Evolutionary conservation across 306 rosid species (phyloP).

Genomic region (Gastrolobium bilobum): DNA sequence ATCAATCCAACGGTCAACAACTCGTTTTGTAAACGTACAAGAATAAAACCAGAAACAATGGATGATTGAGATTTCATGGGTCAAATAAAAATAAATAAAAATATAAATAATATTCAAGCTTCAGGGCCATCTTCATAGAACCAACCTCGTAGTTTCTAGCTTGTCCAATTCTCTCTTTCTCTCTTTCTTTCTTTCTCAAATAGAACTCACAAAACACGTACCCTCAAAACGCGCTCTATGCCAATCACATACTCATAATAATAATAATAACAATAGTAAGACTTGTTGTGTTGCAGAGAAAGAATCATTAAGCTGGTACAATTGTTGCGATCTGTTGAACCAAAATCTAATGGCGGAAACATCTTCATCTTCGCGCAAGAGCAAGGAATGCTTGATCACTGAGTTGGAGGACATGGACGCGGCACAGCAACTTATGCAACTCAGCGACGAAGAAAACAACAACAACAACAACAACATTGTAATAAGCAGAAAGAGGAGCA

Average conservation of each 20-base stretch:
- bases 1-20: constrained; percentile 44
- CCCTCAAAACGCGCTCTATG: constrained; percentile 52
- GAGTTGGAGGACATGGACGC: constrained; percentile 64
- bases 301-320: not conserved
- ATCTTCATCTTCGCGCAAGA: constrained; percentile 2
- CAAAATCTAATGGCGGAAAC: constrained; percentile 24
- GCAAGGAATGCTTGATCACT: constrained; percentile 4
- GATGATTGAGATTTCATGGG: not conserved
- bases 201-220: constrained; percentile 51
- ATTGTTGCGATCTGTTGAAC: not conserved
- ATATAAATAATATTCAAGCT: not conserved
- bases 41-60: not conserved
- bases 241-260: not conserved
- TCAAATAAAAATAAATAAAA: not conserved
- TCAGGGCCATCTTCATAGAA: constrained; percentile 51
- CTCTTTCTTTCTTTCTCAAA: not conserved
- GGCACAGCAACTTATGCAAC: constrained; percentile 67
- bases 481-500: constrained; percentile 35
- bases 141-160: constrained; percentile 58
- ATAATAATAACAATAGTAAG: not conserved
- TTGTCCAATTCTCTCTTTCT: not conserved
- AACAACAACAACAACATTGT: not conserved
- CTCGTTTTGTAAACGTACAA: not conserved
- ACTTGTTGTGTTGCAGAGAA: not conserved
- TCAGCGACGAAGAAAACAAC: constrained; percentile 61